phyloP scores from a whole-genome alignment of 768 basidiomycete genomes.

The Neoboletus brunneissimus region DNA sequence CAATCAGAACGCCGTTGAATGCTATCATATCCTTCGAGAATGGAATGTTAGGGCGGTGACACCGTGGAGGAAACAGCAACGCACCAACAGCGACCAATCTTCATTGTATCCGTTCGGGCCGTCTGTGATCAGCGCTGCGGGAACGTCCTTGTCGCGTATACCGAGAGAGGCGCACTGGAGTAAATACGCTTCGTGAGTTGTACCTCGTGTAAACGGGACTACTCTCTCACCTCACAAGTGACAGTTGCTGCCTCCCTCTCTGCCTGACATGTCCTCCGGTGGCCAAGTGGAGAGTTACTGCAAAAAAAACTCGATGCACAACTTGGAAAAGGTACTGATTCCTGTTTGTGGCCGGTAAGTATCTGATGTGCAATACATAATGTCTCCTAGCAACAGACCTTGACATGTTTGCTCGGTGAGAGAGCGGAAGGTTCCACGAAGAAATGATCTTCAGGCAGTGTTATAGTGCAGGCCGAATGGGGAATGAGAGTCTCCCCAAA shows the following conservation, averaged over 20 bases:
- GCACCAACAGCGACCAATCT: not conserved
- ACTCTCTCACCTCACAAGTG: not conserved
- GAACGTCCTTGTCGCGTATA: not conserved
- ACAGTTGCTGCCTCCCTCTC: not conserved
- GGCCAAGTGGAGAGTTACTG: not conserved
- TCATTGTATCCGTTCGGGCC: not conserved
- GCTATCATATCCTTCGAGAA: not conserved
- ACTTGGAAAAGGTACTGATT: not conserved
- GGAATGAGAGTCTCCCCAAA: not conserved
- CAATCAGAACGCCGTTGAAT: not conserved
- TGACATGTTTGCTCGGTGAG: not conserved
- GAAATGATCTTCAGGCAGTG: not conserved
- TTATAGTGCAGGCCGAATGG: not conserved
- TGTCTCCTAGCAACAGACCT: not conserved
- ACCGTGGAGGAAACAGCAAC: not conserved
- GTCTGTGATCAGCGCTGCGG: not conserved
- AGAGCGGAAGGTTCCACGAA: not conserved
- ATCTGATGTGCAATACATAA: no score
- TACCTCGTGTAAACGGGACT: no score
- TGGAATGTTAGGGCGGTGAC: not conserved
- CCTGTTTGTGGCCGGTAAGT: not conserved
- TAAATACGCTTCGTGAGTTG: not conserved
- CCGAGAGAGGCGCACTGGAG: not conserved
- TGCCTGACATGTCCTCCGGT: not conserved
- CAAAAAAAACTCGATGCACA: not conserved